Percentiles rank a stretch among this genome's conserved stretches.
Conservation (phyloP, 202 grass and related monocot species). For the Thinopyrum obtusiflorum region DNA sequence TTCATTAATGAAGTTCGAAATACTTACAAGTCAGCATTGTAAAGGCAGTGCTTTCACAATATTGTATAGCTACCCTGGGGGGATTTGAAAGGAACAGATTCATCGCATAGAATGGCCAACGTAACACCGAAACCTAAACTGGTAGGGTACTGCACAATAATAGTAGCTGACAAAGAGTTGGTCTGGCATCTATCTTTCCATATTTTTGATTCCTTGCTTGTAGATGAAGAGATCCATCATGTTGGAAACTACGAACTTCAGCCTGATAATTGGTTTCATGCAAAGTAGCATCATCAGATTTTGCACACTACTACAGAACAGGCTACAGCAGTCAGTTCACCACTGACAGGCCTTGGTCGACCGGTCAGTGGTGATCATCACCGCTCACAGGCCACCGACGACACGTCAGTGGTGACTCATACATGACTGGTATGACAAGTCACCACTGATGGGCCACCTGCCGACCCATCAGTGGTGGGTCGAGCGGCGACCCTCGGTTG, state of each 20-base stretch:
- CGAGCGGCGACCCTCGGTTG: no score
- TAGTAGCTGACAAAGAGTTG: background rate
- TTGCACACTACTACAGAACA: no score
- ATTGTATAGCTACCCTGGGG: background rate
- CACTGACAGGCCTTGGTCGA: no score
- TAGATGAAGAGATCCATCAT: slow-evolving; percentile 91
- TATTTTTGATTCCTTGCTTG: slow-evolving; percentile 99
- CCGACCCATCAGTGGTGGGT: no score
- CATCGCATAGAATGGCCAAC: background rate
- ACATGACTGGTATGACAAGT: no score
- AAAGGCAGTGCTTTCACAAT: background rate
- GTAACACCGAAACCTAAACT: background rate
- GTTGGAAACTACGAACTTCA: slow-evolving; percentile 90
- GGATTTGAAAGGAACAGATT: background rate
- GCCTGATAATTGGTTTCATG: slow-evolving; percentile 33
- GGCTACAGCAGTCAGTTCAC: no score
- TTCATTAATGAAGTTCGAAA: background rate
- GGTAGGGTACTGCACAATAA: background rate
- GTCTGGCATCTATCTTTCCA: slow-evolving; percentile 63
- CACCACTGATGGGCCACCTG: no score
- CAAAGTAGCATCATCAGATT: slow-evolving; percentile 22
- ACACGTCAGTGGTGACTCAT: no score
- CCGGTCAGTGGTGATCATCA: no score
- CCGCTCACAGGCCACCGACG: no score
- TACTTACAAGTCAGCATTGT: background rate